Evolutionary conservation across 257 asterid species (phyloP).

Genomic region (Capsicum baccatum): DNA sequence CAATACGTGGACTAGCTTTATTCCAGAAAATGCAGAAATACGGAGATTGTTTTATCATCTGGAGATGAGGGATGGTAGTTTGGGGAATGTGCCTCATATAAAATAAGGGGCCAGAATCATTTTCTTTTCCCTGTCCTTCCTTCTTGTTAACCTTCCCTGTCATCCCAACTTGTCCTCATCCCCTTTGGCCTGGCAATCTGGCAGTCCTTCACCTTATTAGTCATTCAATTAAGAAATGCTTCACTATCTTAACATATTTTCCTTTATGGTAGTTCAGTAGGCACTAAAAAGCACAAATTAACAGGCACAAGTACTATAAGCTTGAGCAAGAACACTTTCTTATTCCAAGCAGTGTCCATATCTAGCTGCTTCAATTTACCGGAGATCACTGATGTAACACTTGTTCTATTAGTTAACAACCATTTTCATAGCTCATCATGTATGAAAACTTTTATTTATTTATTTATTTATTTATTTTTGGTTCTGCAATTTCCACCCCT

Average conservation of each 20-base stretch:
- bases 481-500: not conserved
- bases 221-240: not conserved
- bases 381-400: not conserved
- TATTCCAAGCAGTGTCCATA: not conserved
- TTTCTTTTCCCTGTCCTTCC: not conserved
- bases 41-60: not conserved
- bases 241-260: not conserved
- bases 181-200: constrained; percentile 5
- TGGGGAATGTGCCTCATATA: not conserved
- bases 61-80: not conserved
- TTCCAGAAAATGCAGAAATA: not conserved
- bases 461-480: not conserved
- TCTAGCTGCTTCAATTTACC: not conserved
- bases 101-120: not conserved
- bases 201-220: not conserved
- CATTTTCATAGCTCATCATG: not conserved
- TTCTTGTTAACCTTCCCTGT: not conserved
- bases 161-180: not conserved
- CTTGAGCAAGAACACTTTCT: not conserved
- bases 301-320: not conserved
- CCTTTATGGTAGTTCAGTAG: not conserved
- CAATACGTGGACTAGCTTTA: not conserved
- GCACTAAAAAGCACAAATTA: not conserved
- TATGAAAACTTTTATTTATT: not conserved
- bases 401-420: not conserved